Percentiles rank a stretch among this genome's conserved stretches.
phyloP scores from a whole-genome alignment of 352 stramenopile genomes.

The Phytopythium boreale region DNA sequence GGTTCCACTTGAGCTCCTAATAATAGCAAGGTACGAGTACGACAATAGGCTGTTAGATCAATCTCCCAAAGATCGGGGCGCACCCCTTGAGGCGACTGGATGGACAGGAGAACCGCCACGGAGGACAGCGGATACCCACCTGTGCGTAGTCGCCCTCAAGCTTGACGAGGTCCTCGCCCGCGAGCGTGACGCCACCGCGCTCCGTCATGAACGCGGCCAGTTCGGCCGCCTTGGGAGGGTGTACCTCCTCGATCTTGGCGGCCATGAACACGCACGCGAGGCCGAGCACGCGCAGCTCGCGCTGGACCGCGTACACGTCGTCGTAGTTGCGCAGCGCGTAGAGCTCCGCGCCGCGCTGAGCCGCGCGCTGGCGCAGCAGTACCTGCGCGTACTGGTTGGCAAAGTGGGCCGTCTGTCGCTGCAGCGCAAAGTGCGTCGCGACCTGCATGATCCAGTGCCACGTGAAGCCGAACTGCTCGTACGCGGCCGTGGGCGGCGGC shows the following conservation, averaged over 20 bases:
- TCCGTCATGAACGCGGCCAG: conserved; percentile 61
- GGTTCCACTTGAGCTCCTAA: conserved; percentile 80
- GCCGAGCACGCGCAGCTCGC: conserved; percentile 56
- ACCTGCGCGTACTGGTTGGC: conserved; percentile 75
- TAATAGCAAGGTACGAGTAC: conserved; percentile 6
- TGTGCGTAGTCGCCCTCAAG: conserved; percentile 60
- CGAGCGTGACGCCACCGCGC: conserved; percentile 35
- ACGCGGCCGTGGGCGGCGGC: conserved; percentile 22
- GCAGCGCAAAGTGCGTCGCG: conserved; percentile 65
- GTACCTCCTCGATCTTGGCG: conserved; percentile 84
- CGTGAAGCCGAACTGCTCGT: conserved; percentile 78
- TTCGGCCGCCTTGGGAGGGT: conserved; percentile 69
- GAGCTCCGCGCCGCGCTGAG: conserved; percentile 27
- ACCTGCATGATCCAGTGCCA: conserved; percentile 75
- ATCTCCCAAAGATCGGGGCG: neutral
- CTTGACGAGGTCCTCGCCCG: conserved; percentile 49
- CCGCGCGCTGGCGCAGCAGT: conserved; percentile 57
- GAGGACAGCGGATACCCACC: conserved; percentile 18
- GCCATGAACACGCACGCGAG: conserved; percentile 76
- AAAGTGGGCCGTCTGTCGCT: conserved; percentile 76
- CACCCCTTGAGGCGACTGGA: neutral
- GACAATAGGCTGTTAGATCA: neutral
- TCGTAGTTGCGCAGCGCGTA: conserved; percentile 40
- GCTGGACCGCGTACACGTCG: conserved; percentile 50
- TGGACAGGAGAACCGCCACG: conserved; percentile 7